Conservation (phyloP, 1,139 yeast genomes). For the Yamadazyma sp. region DNA sequence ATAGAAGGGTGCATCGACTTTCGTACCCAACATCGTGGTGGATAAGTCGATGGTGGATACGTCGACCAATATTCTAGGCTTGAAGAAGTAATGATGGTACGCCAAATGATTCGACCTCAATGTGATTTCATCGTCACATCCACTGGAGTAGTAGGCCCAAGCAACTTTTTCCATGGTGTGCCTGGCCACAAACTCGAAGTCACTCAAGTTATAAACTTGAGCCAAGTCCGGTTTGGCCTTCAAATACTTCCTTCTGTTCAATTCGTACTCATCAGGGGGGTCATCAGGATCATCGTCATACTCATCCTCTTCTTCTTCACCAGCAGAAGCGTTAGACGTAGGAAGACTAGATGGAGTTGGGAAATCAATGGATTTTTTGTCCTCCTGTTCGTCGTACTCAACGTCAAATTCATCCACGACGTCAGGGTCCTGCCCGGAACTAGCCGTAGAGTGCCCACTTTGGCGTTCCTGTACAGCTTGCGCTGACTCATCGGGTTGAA, state of each 20-base stretch:
- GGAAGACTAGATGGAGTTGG: constrained; percentile 13
- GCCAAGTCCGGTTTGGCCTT: constrained; percentile 60
- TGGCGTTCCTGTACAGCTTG: not conserved
- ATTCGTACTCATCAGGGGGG: constrained; percentile 33
- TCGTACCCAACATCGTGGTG: constrained; percentile 43
- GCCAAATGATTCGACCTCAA: constrained; percentile 87
- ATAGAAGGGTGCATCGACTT: constrained; percentile 59
- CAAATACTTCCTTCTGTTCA: constrained; percentile 23
- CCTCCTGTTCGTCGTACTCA: constrained; percentile 47
- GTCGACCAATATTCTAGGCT: constrained; percentile 77
- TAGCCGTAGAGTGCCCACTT: not conserved
- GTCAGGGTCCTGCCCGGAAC: constrained; percentile 2
- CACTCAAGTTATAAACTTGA: constrained; percentile 68
- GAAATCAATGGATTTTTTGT: constrained; percentile 25
- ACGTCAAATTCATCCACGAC: constrained; percentile 47
- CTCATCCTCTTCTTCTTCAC: constrained; percentile 18
- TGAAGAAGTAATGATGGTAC: constrained; percentile 81
- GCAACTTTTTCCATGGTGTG: constrained; percentile 69
- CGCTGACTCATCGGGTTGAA: not conserved
- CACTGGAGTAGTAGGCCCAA: constrained; percentile 91
- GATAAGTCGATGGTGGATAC: constrained; percentile 46
- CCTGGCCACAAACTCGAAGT: constrained; percentile 84
- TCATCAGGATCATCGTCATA: constrained; percentile 35
- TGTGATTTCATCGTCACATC: constrained; percentile 89
- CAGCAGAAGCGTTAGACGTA: constrained; percentile 6